Base-by-base conservation (phyloP, 176 grass and related monocot genomes). In the Phoenix roebelenii region DNA sequence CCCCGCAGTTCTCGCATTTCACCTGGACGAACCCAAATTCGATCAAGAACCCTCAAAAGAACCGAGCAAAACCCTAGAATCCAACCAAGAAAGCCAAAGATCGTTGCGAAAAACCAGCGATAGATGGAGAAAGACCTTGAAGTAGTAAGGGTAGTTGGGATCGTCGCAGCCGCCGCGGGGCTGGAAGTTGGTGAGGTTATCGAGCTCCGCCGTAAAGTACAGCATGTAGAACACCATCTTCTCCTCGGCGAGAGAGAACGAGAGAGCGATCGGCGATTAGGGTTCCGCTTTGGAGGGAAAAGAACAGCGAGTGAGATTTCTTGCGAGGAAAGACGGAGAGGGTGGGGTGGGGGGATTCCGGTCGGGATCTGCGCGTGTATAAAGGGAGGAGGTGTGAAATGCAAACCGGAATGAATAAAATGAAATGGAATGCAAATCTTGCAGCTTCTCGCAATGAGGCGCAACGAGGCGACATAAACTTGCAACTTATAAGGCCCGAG, bases 1-100 rank as follows among this genome's bases (percentile, higher is more conserved):
- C 86, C 15, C 83, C 83, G 61, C 83, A 96, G 74, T 79, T 87
- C 77, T 90, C 91, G 69, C 91, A 96, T 20, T 77, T 78, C 22
- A 96, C 77, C 91, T 96, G 72, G 58, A 49, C 30, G 23, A 28
- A 24, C 58, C 5, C 52, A 44, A 44, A 44, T 44, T 44, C 10
- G 9, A 14, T 44, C 35, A 3, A 44, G 35, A 44, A 14, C 3
- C 35, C 35, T 44, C 10, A 14, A 44, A 66, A 30, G 23, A 19
- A 52, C 10, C 57, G 22, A 15, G 32, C 23, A 2, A 68, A 70
- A 58, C 52, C 7, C 25, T 28, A 49, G n/a, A 62, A 54, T 54
- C 16, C 20, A 23, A 50, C 5, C 20, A 20, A 52, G 1, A n/a
- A 22, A 5, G 5, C 17, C 15, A 24, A n/a, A 30, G 4, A 30